These are phyloP conservation scores for Plasmodium vinckei DNA, from an alignment of 169 alveolate species.

Conservation along the genomic window DNA sequence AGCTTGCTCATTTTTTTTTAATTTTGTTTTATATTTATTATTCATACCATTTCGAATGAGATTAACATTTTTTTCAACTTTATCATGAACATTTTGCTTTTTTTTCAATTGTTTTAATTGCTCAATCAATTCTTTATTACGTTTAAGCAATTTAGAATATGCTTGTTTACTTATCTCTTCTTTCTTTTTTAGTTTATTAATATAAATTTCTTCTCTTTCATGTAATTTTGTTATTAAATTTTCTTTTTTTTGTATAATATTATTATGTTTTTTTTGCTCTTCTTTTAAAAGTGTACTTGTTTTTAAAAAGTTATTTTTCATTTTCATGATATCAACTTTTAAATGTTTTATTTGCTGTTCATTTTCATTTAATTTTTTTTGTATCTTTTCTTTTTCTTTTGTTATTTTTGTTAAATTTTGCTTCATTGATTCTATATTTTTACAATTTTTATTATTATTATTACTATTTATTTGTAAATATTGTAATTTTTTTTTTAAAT, in stretches of 20 bases:
- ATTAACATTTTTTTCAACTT: background rate
- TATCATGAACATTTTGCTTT: background rate
- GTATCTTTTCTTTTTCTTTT: constrained; percentile 53
- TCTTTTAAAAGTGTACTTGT: constrained; percentile 35
- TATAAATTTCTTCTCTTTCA: constrained; percentile 60
- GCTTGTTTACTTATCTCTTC: constrained; percentile 70
- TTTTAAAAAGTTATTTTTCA: constrained; percentile 64
- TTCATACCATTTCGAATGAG: background rate
- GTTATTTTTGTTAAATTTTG: constrained; percentile 38
- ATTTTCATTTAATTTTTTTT: constrained; percentile 57
- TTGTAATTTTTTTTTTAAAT: constrained; percentile 35
- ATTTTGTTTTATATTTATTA: background rate
- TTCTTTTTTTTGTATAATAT: constrained; percentile 63
- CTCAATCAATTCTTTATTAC: constrained; percentile 49
- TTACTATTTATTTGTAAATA: constrained; percentile 40
- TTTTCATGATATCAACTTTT: constrained; percentile 50
- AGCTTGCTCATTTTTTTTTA: background rate
- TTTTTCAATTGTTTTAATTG: constrained; percentile 57
- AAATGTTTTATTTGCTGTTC: constrained; percentile 58
- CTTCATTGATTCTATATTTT: constrained; percentile 46
- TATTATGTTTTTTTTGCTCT: constrained; percentile 56
- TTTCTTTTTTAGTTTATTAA: constrained; percentile 52
- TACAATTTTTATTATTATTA: constrained; percentile 27
- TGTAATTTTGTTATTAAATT: constrained; percentile 39
- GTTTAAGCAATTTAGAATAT: constrained; percentile 52